Evolutionary conservation across 2,329 filamentous ascomycete genomes (phyloP).

Genomic region (Aspergillus amoenus): DNA sequence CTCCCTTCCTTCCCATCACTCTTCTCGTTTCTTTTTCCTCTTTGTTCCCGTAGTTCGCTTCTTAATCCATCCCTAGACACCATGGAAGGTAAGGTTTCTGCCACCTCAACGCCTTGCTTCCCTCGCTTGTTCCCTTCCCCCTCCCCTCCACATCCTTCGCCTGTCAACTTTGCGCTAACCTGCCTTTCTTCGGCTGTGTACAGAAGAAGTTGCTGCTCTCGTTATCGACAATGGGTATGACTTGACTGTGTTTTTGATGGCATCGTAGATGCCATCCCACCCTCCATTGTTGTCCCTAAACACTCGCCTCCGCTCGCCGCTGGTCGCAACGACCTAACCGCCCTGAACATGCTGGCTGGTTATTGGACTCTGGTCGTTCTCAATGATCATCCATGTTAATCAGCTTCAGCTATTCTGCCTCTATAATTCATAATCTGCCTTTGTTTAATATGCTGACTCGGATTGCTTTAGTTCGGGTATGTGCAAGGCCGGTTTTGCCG

Average conservation of each 20-base stretch:
- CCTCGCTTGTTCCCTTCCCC: constrained; percentile 20
- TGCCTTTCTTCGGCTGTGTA: constrained; percentile 39
- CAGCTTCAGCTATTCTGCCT: background rate
- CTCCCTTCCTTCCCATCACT: constrained; percentile 20
- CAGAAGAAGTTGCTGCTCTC: constrained; percentile 99
- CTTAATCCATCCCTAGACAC: constrained; percentile 41
- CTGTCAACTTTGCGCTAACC: constrained; percentile 35
- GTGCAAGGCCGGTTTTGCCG: constrained; percentile 99
- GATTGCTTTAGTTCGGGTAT: constrained; percentile 81
- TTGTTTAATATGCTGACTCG: constrained; percentile 15
- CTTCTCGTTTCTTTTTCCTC: constrained; percentile 29
- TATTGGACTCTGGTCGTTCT: background rate
- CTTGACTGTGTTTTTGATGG: constrained; percentile 24
- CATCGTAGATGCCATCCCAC: constrained; percentile 11
- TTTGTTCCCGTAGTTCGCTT: constrained; percentile 33
- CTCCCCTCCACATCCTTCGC: constrained; percentile 12
- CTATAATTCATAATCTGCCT: background rate
- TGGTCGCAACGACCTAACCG: constrained; percentile 12
- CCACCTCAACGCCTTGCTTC: constrained; percentile 31
- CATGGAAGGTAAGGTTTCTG: constrained; percentile 64
- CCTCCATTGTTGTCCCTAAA: constrained; percentile 11
- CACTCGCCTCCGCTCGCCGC: constrained; percentile 7
- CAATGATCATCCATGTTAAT: background rate
- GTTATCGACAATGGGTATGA: constrained; percentile 99
- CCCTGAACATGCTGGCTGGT: background rate